A percentile compares a stretch with the other conserved stretches of the same genome.
phyloP scores from a whole-genome alignment of 306 rosid genomes.

The Citrullus amarus region DNA sequence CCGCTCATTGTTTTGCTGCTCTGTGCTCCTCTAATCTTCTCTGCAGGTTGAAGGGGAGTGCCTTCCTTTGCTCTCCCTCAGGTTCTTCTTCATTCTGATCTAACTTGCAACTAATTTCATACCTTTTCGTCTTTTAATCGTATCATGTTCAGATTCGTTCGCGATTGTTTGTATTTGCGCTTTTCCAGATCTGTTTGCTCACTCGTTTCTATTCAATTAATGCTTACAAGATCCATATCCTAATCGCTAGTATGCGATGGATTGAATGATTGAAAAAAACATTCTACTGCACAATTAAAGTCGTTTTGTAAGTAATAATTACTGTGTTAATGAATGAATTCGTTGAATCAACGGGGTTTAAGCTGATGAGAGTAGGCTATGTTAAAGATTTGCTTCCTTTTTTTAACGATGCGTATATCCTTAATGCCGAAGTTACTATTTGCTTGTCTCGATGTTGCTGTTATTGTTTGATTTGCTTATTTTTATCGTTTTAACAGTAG shows the following conservation, averaged over 20 bases:
- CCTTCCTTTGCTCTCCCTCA: not conserved
- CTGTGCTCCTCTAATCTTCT: not conserved
- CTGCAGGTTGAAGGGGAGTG: not conserved
- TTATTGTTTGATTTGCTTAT: not conserved
- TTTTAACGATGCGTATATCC: not conserved
- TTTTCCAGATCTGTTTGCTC: not conserved
- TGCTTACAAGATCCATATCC: not conserved
- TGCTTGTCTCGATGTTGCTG: not conserved
- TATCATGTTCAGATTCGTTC: not conserved
- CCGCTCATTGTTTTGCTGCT: not conserved
- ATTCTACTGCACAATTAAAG: not conserved
- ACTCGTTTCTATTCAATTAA: not conserved
- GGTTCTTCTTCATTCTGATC: constrained; percentile 1
- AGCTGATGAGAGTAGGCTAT: not conserved
- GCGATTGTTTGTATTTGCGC: not conserved
- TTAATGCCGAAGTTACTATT: not conserved
- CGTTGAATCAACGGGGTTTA: not conserved
- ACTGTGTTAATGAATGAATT: not conserved
- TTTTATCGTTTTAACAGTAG: not conserved
- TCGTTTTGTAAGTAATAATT: not conserved
- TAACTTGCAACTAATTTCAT: not conserved
- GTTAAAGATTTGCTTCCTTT: not conserved
- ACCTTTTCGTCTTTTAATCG: not conserved
- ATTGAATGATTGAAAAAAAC: not conserved
- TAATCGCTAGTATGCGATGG: not conserved